These are phyloP conservation scores for Magnaporthales sp. DNA, from an alignment of 2,329 filamentous ascomycete species.

Conservation along the genomic window DNA sequence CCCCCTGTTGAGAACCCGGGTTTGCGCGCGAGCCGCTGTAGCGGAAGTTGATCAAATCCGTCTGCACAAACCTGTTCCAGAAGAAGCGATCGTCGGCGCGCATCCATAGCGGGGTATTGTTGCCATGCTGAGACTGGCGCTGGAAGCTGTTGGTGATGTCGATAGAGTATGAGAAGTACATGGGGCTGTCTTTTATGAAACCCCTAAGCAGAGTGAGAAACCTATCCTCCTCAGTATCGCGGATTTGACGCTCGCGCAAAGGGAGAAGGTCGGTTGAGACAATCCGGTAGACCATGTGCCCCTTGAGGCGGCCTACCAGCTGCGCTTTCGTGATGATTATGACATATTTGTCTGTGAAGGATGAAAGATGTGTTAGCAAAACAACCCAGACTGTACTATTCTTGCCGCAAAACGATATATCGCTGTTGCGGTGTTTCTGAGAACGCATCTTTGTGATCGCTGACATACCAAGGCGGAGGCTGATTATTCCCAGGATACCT, in stretches of 20 bases:
- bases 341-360: conserved; percentile 75
- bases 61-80: conserved; percentile 92
- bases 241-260: conserved; percentile 82
- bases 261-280: conserved; percentile 86
- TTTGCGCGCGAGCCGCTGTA: conserved; percentile 52
- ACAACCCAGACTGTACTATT: not conserved
- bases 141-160: conserved; percentile 97
- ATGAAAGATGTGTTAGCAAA: conserved; percentile 4
- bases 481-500: conserved; percentile 89
- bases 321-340: conserved; percentile 93
- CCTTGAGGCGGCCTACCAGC: conserved; percentile 82
- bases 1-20: conserved; percentile 61
- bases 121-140: conserved; percentile 72
- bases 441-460: not conserved
- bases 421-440: not conserved
- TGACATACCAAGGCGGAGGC: conserved; percentile 73
- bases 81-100: conserved; percentile 95
- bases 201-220: conserved; percentile 77
- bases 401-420: not conserved
- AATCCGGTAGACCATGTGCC: conserved; percentile 94
- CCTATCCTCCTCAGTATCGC: conserved; percentile 88
- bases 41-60: conserved; percentile 85
- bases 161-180: conserved; percentile 98
- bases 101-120: conserved; percentile 73
- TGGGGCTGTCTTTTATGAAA: conserved; percentile 73